These are phyloP conservation scores for Panaeolus cyanescens DNA, from an alignment of 768 basidiomycete genomes.

Conservation along the genomic window DNA sequence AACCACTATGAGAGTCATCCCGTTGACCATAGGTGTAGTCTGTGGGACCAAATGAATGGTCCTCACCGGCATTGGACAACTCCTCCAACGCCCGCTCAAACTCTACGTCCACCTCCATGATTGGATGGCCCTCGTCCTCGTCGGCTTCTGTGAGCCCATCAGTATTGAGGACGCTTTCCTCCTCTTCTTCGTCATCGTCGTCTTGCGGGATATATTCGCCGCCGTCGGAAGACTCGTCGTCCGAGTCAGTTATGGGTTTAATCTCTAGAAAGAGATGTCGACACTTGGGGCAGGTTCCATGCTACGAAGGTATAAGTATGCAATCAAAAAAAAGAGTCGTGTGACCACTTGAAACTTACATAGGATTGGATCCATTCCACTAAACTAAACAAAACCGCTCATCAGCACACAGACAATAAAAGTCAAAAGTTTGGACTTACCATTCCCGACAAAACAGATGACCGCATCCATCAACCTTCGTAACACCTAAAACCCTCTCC, in stretches of 20 bases:
- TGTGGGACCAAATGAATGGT: not conserved
- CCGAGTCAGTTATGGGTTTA: constrained; percentile 49
- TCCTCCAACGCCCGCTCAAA: not conserved
- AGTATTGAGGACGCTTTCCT: not conserved
- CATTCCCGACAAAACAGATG: constrained; percentile 72
- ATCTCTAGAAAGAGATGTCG: constrained; percentile 60
- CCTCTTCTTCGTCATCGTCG: not conserved
- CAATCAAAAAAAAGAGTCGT: not conserved
- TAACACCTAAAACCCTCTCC: constrained; percentile 43
- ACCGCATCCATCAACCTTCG: constrained; percentile 59
- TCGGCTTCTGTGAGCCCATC: not conserved
- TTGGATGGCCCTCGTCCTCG: not conserved
- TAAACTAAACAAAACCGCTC: constrained; percentile 39
- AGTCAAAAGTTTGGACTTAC: constrained; percentile 34
- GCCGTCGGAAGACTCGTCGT: constrained; percentile 67
- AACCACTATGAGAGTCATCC: not conserved
- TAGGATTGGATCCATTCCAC: constrained; percentile 65
- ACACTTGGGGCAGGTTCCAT: constrained; percentile 74
- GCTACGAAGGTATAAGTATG: constrained; percentile 36
- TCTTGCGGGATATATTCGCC: constrained; percentile 31
- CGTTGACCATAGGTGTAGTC: not conserved
- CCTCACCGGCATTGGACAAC: not conserved
- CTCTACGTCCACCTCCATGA: not conserved
- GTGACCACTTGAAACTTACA: constrained; percentile 33
- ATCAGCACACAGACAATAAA: constrained; percentile 2